Percentiles rank a stretch among this genome's conserved stretches.
Conservation (phyloP, 139 green algal species). For the Coelastrella sp. region DNA sequence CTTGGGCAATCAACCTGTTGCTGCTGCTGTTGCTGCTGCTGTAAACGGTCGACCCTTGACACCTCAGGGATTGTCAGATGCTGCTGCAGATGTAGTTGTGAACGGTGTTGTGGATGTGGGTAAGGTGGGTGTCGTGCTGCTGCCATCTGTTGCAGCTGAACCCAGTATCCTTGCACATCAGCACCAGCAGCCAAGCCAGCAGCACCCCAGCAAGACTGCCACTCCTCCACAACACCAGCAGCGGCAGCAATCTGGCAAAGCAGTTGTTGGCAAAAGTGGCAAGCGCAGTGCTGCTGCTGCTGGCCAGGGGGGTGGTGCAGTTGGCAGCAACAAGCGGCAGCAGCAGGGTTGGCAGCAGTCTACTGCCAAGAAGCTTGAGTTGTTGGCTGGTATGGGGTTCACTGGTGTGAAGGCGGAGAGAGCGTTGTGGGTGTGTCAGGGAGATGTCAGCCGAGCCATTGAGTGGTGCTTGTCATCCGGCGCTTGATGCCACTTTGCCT, state of each 20-base stretch:
- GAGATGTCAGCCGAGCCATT: constrained; percentile 58
- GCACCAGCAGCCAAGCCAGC: background rate
- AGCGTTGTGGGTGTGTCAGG: constrained; percentile 54
- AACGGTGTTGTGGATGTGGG: background rate
- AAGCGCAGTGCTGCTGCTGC: background rate
- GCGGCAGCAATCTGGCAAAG: background rate
- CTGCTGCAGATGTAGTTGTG: background rate
- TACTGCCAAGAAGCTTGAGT: background rate
- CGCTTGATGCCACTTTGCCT: too few relatives aligned
- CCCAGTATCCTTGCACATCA: background rate
- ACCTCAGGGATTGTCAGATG: background rate
- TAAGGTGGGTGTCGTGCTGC: background rate
- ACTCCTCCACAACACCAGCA: constrained; percentile 13
- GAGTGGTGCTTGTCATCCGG: constrained; percentile 50
- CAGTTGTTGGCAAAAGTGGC: background rate
- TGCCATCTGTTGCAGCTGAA: background rate
- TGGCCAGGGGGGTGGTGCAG: background rate
- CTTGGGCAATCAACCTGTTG: background rate
- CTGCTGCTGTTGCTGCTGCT: background rate
- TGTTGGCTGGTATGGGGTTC: constrained; percentile 63
- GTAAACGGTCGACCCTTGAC: background rate
- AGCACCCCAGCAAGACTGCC: background rate
- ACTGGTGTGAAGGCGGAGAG: constrained; percentile 41
- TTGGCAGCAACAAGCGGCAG: background rate
- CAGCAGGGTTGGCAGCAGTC: constrained; percentile 2